phyloP scores from a whole-genome alignment of 257 asterid species.

The Solanum tarijense region DNA sequence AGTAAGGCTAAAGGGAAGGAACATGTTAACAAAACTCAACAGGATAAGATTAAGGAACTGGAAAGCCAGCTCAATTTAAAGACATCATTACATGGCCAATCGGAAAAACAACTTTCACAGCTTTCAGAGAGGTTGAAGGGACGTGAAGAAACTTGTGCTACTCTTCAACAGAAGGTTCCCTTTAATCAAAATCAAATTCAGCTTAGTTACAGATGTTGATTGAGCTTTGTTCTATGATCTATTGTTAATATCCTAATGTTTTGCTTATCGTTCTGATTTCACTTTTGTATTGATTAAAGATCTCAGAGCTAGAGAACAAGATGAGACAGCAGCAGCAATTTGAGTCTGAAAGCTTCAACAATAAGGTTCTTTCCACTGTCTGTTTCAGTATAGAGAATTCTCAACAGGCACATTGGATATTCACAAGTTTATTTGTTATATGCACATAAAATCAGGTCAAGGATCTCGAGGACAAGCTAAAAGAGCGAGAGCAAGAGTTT shows the following conservation, averaged over 20 bases:
- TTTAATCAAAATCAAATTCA: not conserved
- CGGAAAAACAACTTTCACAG: constrained; percentile 54
- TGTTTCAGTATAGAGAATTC: not conserved
- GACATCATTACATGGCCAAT: constrained; percentile 42
- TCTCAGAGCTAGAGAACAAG: constrained; percentile 63
- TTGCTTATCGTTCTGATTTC: not conserved
- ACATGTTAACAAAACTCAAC: constrained; percentile 50
- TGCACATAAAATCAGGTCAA: constrained; percentile 38
- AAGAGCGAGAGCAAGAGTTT: constrained; percentile 43
- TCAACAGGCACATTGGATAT: not conserved
- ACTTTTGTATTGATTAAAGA: constrained; percentile 30
- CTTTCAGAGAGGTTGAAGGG: constrained; percentile 66
- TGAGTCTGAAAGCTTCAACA: constrained; percentile 40
- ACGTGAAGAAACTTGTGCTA: constrained; percentile 59
- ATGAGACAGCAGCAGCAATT: constrained; percentile 45
- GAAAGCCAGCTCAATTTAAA: constrained; percentile 62
- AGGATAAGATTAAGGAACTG: constrained; percentile 70
- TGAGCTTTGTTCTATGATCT: not conserved
- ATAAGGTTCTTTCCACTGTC: constrained; percentile 37
- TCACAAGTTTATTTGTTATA: not conserved
- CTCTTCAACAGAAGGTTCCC: constrained; percentile 72
- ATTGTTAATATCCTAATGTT: not conserved
- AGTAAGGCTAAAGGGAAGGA: constrained; percentile 80
- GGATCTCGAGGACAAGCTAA: constrained; percentile 70
- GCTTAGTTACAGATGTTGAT: not conserved